Base-by-base conservation (phyloP, 2,329 filamentous ascomycete species). In the Verticillium isaacii region DNA sequence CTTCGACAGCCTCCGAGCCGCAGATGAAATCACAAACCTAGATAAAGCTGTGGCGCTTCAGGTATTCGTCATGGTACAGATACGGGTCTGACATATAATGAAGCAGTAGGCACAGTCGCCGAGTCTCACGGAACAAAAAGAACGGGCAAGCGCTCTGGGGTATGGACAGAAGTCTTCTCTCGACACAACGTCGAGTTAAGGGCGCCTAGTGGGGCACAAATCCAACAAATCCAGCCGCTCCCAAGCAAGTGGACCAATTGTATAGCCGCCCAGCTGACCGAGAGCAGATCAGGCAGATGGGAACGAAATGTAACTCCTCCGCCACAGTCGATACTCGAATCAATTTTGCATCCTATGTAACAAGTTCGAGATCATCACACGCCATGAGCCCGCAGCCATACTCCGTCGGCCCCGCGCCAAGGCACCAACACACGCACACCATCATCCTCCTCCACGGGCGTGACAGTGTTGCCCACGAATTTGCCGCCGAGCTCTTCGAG, bases 11-110 rank as follows among this genome's bases (percentile, higher is more conserved):
- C 76, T 78, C 77, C 80, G 66, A 77, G 84, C 84, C 84, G 84
- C 76, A 86, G 80, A 87, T 84, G 72, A 71, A 84, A 37, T 61
- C 63, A 64, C 45, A 79, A 82, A 78, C 83, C 81, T 82, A 79
- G 77, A 80, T 85, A 85, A 86, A 87, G 83, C 84, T 74, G 82
- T 84, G 79, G 77, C 78, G 77, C 72, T 75, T 74, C 75, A 86
- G 83, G 71, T 68, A 68, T 74, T 75, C 79, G 78, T 77, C 78
- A 83, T 78, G 79, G 85, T 84, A 87, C 85, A 87, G 85, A 87
- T 87, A 87, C 85, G 82, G 83, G 84, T 79, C 83, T 79, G 69
- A 87, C 82, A 87, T 79, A 45, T 63, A 5, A 19, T 45, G 25
- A 29, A 29, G 29, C 29, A 29, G 29, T 5, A 29, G 29, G 29